A percentile compares a stretch with the other conserved stretches of the same genome.
phyloP scores from a whole-genome alignment of 257 asterid species.

The Ocimum tenuiflorum region DNA sequence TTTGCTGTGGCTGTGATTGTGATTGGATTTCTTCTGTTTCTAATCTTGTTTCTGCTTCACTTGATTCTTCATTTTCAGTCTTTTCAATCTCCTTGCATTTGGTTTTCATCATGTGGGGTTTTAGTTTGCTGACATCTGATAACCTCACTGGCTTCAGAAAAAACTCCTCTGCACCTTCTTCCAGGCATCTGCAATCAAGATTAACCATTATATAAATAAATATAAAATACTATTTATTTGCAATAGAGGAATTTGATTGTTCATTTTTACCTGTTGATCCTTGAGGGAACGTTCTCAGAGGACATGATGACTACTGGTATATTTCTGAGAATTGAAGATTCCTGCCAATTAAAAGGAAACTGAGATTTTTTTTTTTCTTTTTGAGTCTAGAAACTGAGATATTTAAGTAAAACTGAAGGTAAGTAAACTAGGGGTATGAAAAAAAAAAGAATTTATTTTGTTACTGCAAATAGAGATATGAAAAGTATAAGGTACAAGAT shows the following conservation, averaged over 20 bases:
- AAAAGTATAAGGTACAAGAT: neutral
- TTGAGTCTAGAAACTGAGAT: too few relatives aligned
- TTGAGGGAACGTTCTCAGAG: constrained; percentile 92
- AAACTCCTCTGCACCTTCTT: constrained; percentile 84
- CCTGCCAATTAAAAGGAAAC: constrained; percentile 32
- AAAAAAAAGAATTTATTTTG: too few relatives aligned
- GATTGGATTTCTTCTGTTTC: neutral
- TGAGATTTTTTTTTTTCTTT: too few relatives aligned
- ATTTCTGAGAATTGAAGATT: constrained; percentile 67
- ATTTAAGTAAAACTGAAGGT: too few relatives aligned
- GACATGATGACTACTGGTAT: constrained; percentile 99
- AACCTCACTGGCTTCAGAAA: constrained; percentile 28
- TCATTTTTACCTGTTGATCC: constrained; percentile 66
- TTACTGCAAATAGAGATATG: constrained; percentile 12
- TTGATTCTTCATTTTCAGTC: constrained; percentile 26
- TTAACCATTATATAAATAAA: neutral
- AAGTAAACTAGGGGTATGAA: too few relatives aligned
- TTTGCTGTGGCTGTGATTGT: too few relatives aligned
- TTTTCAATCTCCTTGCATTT: constrained; percentile 32
- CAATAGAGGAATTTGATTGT: neutral
- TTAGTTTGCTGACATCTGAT: constrained; percentile 77
- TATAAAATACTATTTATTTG: too few relatives aligned
- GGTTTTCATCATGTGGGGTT: constrained; percentile 69
- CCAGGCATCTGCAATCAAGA: constrained; percentile 55
- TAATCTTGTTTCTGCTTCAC: neutral